A percentile compares a stretch with the other conserved stretches of the same genome.
These are phyloP conservation scores for Mycena floridula DNA, from an alignment of 768 basidiomycete genomes.

Conservation along the genomic window DNA sequence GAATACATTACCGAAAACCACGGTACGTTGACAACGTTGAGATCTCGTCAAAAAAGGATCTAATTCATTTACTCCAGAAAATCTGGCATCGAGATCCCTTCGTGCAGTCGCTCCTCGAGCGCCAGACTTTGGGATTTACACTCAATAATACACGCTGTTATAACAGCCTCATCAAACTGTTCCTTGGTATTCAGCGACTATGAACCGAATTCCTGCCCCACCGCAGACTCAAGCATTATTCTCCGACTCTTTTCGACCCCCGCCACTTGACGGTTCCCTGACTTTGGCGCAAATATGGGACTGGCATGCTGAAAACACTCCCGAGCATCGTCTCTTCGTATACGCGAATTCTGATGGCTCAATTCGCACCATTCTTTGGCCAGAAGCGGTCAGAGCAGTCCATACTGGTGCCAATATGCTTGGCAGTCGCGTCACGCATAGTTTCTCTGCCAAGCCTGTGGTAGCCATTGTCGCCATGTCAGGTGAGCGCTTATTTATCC, in stretches of 20 bases:
- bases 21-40: too few species aligned
- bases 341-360: slow-evolving; percentile 11
- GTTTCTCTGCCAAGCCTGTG: slow-evolving; percentile 7
- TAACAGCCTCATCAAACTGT: too few species aligned
- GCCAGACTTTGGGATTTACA: too few species aligned
- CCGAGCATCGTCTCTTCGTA: slow-evolving; percentile 26
- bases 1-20: too few species aligned
- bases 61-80: too few species aligned
- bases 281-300: slow-evolving; percentile 28
- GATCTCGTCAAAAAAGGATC: too few species aligned
- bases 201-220: slow-evolving; percentile 6
- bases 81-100: too few species aligned
- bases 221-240: slow-evolving; percentile 21
- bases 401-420: slow-evolving; percentile 15
- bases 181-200: too few species aligned
- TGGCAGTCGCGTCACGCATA: slow-evolving; percentile 1
- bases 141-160: too few species aligned
- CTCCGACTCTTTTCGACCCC: slow-evolving; percentile 22
- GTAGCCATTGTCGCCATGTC: slow-evolving; percentile 16
- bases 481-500: slow-evolving; percentile 7
- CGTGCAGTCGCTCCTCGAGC: too few species aligned
- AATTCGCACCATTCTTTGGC: slow-evolving; percentile 15
- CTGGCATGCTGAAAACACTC: slow-evolving; percentile 22
- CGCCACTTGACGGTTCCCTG: slow-evolving; percentile 24
- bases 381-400: slow-evolving; percentile 19